Evolutionary conservation across 1,284 basidiomycete species (phyloP).

Genomic region (Ganoderma boninense): DNA sequence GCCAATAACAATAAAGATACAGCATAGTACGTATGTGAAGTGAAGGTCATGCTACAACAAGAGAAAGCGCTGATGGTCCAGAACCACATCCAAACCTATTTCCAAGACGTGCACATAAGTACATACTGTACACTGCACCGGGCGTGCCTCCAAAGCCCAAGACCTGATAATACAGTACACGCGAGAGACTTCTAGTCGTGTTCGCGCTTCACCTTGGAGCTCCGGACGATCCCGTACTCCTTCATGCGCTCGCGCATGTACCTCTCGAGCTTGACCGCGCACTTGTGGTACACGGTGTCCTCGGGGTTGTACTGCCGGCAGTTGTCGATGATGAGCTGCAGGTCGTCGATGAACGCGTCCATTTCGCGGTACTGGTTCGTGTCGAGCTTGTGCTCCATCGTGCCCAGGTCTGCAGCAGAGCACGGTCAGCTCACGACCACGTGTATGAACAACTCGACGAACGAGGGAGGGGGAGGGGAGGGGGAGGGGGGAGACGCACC

Average conservation of each 20-base stretch:
- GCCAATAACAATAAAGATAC: slow-evolving; percentile 2
- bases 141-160: not conserved
- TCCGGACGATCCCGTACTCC: slow-evolving; percentile 27
- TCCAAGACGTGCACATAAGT: not conserved
- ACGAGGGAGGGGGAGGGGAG: not conserved
- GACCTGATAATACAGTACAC: not conserved
- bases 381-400: slow-evolving; percentile 94
- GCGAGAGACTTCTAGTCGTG: slow-evolving; percentile 4
- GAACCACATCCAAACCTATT: not conserved
- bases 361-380: slow-evolving; percentile 81
- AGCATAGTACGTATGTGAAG: not conserved
- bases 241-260: slow-evolving; percentile 60
- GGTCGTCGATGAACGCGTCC: slow-evolving; percentile 84
- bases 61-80: not conserved
- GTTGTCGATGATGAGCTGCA: slow-evolving; percentile 90
- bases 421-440: not conserved
- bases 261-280: slow-evolving; percentile 86
- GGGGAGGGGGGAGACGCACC: slow-evolving; percentile 58
- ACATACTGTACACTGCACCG: not conserved
- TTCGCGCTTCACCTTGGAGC: slow-evolving; percentile 33
- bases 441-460: not conserved
- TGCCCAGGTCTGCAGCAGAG: slow-evolving; percentile 75
- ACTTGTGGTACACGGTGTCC: slow-evolving; percentile 85
- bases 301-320: slow-evolving; percentile 92
- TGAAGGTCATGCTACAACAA: slow-evolving; percentile 1